These are phyloP conservation scores for Alternaria arborescens DNA, from an alignment of 2,329 filamentous ascomycete species.

Conservation along the genomic window DNA sequence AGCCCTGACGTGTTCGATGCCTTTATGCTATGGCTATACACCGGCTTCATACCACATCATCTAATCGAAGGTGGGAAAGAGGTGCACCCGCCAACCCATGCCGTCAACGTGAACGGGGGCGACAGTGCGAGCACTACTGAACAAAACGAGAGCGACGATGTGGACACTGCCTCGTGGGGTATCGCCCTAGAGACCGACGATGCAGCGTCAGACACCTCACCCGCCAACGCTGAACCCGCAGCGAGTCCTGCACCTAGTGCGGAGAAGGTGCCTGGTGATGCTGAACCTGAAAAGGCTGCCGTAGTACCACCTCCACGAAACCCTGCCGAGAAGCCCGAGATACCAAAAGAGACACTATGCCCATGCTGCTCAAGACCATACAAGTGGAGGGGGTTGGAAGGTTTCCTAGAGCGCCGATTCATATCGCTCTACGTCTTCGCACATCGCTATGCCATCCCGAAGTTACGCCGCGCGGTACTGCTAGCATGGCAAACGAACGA, in stretches of 20 bases:
- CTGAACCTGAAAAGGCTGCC: slow-evolving; percentile 35
- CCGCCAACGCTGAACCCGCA: slow-evolving; percentile 18
- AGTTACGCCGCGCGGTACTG: slow-evolving; percentile 43
- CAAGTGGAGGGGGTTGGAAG: slow-evolving; percentile 50
- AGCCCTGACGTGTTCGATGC: slow-evolving; percentile 50
- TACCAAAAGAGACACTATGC: slow-evolving; percentile 48
- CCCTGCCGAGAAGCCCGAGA: slow-evolving; percentile 43
- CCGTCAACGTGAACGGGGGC: slow-evolving; percentile 32
- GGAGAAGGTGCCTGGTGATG: slow-evolving; percentile 44
- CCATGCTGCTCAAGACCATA: slow-evolving; percentile 48
- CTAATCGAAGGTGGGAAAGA: slow-evolving; percentile 49
- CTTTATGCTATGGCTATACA: slow-evolving; percentile 51
- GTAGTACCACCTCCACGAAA: slow-evolving; percentile 38
- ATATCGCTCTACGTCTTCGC: slow-evolving; percentile 47
- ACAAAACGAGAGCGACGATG: slow-evolving; percentile 38
- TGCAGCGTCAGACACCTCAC: slow-evolving; percentile 20
- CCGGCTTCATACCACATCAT: slow-evolving; percentile 48
- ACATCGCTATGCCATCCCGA: slow-evolving; percentile 44
- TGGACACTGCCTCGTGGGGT: slow-evolving; percentile 47
- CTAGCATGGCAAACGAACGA: slow-evolving; percentile 49
- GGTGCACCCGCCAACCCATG: slow-evolving; percentile 38
- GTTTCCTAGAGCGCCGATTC: slow-evolving; percentile 48
- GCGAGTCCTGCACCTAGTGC: slow-evolving; percentile 29
- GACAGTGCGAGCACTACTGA: slow-evolving; percentile 25
- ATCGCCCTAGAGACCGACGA: slow-evolving; percentile 46